These are phyloP conservation scores for Pseudozyma hubeiensis DNA, from an alignment of 1,284 basidiomycete species.

Conservation along the genomic window DNA sequence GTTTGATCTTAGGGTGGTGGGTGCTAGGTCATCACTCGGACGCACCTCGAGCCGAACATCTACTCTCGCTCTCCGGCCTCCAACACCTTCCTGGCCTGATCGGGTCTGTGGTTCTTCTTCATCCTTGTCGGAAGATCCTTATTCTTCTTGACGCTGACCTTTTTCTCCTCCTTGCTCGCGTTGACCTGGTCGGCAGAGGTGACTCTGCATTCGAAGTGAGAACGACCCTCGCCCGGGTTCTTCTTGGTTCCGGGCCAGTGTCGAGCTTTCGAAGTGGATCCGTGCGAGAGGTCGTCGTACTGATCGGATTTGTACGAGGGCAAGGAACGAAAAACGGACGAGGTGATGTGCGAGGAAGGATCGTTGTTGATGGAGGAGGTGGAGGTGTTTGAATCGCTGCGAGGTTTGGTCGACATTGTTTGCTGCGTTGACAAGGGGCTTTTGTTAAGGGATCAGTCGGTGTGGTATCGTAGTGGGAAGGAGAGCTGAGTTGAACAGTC, in stretches of 20 bases:
- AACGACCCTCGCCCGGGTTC: conserved; percentile 36
- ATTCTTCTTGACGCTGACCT: conserved; percentile 45
- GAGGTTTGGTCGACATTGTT: conserved; percentile 39
- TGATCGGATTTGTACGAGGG: conserved; percentile 41
- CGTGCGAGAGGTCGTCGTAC: conserved; percentile 46
- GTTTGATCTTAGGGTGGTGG: too few species aligned
- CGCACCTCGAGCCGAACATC: too few species aligned
- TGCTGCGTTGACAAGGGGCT: background rate
- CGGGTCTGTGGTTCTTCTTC: conserved; percentile 46
- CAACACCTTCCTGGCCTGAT: conserved; percentile 32
- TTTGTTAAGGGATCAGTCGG: too few species aligned
- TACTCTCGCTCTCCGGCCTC: conserved; percentile 23
- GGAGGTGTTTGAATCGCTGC: conserved; percentile 28
- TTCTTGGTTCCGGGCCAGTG: conserved; percentile 44
- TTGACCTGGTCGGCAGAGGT: conserved; percentile 18
- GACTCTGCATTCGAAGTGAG: conserved; percentile 29
- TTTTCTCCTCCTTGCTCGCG: conserved; percentile 10
- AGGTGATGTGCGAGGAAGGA: conserved; percentile 23
- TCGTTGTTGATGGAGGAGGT: conserved; percentile 21
- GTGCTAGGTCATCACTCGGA: too few species aligned
- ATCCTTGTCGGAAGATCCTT: conserved; percentile 36
- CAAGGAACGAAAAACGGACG: conserved; percentile 36
- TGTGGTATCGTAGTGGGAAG: background rate
- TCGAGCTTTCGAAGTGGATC: conserved; percentile 33
- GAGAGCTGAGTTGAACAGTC: too few species aligned